A percentile compares a stretch with the other conserved stretches of the same genome.
These are phyloP conservation scores for Heritiera fomes DNA, from an alignment of 345 rosid species.

Conservation along the genomic window DNA sequence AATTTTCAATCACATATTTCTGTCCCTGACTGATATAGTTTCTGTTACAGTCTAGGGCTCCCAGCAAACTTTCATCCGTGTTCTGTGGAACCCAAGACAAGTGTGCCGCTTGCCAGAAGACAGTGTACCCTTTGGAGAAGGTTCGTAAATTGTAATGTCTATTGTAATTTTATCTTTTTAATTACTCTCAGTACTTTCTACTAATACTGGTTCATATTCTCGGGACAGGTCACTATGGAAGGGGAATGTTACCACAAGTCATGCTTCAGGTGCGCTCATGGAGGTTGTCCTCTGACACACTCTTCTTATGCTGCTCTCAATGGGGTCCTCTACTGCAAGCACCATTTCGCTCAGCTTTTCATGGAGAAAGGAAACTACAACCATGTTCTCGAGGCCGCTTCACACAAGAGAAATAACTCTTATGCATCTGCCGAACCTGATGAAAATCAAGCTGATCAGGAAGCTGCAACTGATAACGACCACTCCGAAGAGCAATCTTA, in stretches of 20 bases:
- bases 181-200: not conserved
- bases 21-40: not conserved
- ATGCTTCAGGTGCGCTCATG: conserved; percentile 95
- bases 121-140: conserved; percentile 96
- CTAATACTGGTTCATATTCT: not conserved
- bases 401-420: conserved; percentile 61
- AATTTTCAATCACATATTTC: too few relatives aligned
- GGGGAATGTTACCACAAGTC: conserved; percentile 93
- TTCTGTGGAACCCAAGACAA: conserved; percentile 96
- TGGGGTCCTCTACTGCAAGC: conserved; percentile 90
- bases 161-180: not conserved
- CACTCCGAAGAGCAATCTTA: conserved; percentile 27
- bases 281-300: conserved; percentile 88
- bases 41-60: conserved; percentile 57
- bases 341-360: conserved; percentile 93
- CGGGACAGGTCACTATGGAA: conserved; percentile 72
- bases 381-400: conserved; percentile 76
- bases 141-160: conserved; percentile 28
- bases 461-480: conserved; percentile 26
- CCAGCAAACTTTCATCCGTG: conserved; percentile 81
- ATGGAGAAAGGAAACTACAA: conserved; percentile 89
- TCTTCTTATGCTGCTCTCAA: conserved; percentile 90
- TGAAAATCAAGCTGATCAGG: conserved; percentile 39
- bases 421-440: conserved; percentile 42
- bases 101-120: conserved; percentile 83